A percentile compares a stretch with the other conserved stretches of the same genome.
Conservation (phyloP, 352 stramenopile species). For the Globisporangium megalacanthum region DNA sequence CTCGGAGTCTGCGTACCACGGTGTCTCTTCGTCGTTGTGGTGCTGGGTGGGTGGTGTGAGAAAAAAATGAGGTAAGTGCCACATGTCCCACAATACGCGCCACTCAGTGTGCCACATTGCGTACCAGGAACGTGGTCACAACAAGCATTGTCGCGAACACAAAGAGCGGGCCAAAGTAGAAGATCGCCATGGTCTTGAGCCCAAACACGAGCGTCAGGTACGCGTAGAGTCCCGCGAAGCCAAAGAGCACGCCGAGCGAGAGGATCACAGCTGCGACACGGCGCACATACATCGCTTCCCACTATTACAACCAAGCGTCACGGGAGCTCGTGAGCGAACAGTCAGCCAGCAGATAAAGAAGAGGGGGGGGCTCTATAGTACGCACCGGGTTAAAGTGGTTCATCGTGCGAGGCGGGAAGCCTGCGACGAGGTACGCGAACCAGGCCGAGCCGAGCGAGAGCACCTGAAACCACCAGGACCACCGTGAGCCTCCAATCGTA, state of each 20-base stretch:
- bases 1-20: constrained; percentile 78
- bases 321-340: too few species aligned
- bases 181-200: constrained; percentile 59
- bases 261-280: constrained; percentile 56
- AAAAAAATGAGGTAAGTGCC: not conserved
- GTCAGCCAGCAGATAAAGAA: too few species aligned
- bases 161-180: constrained; percentile 74
- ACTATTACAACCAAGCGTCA: constrained; percentile 22
- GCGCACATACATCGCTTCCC: constrained; percentile 63
- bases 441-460: constrained; percentile 48
- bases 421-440: constrained; percentile 68
- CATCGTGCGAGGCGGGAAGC: constrained; percentile 67
- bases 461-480: constrained; percentile 7
- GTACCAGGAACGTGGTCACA: constrained; percentile 74
- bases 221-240: constrained; percentile 27
- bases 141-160: constrained; percentile 77
- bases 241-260: constrained; percentile 43
- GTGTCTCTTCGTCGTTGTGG: constrained; percentile 80
- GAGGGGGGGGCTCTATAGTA: too few species aligned
- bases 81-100: not conserved
- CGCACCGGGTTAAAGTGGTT: constrained; percentile 65
- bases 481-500: not conserved
- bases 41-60: constrained; percentile 21
- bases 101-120: not conserved
- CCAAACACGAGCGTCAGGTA: constrained; percentile 43